Conservation (phyloP, 2,329 filamentous ascomycete genomes). For the Leptodontidium sp. region DNA sequence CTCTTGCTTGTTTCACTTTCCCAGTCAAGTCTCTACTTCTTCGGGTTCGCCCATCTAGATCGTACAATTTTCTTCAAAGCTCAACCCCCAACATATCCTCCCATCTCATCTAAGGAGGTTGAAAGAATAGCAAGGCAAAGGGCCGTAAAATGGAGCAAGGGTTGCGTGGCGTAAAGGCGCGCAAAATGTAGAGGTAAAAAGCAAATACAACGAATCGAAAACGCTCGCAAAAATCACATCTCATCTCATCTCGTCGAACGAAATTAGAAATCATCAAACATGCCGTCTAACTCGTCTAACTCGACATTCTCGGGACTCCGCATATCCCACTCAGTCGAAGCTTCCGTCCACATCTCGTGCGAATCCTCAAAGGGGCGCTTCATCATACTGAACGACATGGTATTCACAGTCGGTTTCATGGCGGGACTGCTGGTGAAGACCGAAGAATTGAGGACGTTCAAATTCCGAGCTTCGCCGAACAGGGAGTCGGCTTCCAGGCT, state of each 20-base stretch:
- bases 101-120: slow-evolving; percentile 11
- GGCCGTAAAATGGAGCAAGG: slow-evolving; percentile 7
- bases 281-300: slow-evolving; percentile 89
- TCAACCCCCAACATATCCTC: slow-evolving; percentile 2
- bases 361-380: slow-evolving; percentile 57
- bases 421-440: slow-evolving; percentile 62
- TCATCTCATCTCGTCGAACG: slow-evolving; percentile 3
- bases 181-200: slow-evolving; percentile 22
- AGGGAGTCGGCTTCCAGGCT: slow-evolving; percentile 42
- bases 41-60: slow-evolving; percentile 18
- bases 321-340: slow-evolving; percentile 65
- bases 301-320: slow-evolving; percentile 87
- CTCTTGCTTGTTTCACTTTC: slow-evolving; percentile 1
- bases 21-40: slow-evolving; percentile 13
- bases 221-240: slow-evolving; percentile 3
- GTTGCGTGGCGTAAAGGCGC: slow-evolving; percentile 9
- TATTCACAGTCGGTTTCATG: slow-evolving; percentile 54
- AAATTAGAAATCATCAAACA: slow-evolving; percentile 71
- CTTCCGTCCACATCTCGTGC: slow-evolving; percentile 47
- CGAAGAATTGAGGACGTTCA: slow-evolving; percentile 29
- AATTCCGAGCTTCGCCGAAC: slow-evolving; percentile 47
- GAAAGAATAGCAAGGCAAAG: slow-evolving; percentile 19
- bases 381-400: slow-evolving; percentile 45
- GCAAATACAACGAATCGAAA: slow-evolving; percentile 29
- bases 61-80: slow-evolving; percentile 17